Evolutionary conservation across 371 early-diverging fungal genomes (phyloP).

Genomic region (Rhizopus sp.): DNA sequence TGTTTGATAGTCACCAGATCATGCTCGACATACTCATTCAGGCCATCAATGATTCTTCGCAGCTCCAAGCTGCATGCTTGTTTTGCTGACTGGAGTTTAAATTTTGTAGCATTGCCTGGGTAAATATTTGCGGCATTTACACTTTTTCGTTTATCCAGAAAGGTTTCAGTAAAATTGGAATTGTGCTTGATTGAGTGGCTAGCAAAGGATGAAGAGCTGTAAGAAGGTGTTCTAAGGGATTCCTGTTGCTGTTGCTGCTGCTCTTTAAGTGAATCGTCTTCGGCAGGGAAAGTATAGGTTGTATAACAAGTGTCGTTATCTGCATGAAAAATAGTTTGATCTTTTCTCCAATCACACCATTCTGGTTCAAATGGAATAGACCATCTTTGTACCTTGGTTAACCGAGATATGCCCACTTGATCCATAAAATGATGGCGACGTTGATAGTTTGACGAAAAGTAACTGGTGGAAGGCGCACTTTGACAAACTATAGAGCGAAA

Average conservation of each 20-base stretch:
- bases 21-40: slow-evolving; percentile 73
- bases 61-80: slow-evolving; percentile 53
- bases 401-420: not conserved
- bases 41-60: slow-evolving; percentile 68
- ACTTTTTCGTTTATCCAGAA: not conserved
- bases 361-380: not conserved
- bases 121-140: not conserved
- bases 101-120: slow-evolving; percentile 32
- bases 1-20: slow-evolving; percentile 21
- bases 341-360: slow-evolving; percentile 2
- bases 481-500: not conserved
- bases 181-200: not conserved
- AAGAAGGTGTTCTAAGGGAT: not conserved
- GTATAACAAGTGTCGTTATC: not conserved
- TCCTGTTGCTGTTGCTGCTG: not conserved
- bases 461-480: slow-evolving; percentile 3
- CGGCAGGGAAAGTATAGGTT: not conserved
- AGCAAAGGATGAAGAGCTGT: not conserved
- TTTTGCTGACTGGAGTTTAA: slow-evolving; percentile 43
- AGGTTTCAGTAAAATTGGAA: not conserved
- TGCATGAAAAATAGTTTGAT: not conserved
- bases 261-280: not conserved
- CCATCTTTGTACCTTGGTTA: slow-evolving; percentile 1
- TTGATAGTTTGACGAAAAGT: not conserved
- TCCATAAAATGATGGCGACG: not conserved